Evolutionary conservation across 148 eudicot species (phyloP).

Genomic region (Spergularia marina): DNA sequence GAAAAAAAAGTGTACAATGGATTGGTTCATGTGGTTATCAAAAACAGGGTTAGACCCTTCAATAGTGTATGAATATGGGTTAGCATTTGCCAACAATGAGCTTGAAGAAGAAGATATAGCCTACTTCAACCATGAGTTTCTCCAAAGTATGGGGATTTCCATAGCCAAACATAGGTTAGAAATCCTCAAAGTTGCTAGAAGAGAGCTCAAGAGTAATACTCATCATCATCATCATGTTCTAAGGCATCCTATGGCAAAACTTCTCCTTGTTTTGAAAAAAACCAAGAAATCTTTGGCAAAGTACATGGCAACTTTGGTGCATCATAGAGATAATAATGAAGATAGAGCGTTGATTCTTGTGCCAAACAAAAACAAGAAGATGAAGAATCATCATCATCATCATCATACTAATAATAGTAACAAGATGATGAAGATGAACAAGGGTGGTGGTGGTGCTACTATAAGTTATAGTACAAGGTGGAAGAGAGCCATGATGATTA

Average conservation of each 20-base stretch:
- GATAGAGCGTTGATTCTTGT: conserved; percentile 43
- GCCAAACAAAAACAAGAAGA: conserved; percentile 28
- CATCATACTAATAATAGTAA: background rate
- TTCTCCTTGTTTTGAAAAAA: conserved; percentile 45
- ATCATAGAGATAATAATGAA: conserved; percentile 31
- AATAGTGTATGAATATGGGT: conserved; percentile 63
- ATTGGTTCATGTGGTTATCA: conserved; percentile 89
- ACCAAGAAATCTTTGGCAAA: conserved; percentile 44
- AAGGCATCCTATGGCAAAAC: conserved; percentile 39
- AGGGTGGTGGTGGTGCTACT: conserved; percentile 23
- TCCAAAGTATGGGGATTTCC: conserved; percentile 89
- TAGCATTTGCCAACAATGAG: conserved; percentile 68
- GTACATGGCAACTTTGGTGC: conserved; percentile 37
- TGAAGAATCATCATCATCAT: background rate
- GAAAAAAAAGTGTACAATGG: conserved; percentile 40
- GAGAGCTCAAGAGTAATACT: conserved; percentile 20
- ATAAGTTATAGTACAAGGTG: conserved; percentile 55
- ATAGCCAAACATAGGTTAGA: conserved; percentile 94
- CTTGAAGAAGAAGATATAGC: conserved; percentile 75
- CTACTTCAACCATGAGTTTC: conserved; percentile 85
- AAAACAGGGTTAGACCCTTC: conserved; percentile 68
- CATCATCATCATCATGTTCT: background rate
- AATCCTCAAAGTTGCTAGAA: conserved; percentile 73
- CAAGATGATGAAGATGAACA: background rate
- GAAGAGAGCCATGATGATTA: conserved; percentile 53